phyloP scores from a whole-genome alignment of 75 land plant species.

The Cupressus sempervirens region DNA sequence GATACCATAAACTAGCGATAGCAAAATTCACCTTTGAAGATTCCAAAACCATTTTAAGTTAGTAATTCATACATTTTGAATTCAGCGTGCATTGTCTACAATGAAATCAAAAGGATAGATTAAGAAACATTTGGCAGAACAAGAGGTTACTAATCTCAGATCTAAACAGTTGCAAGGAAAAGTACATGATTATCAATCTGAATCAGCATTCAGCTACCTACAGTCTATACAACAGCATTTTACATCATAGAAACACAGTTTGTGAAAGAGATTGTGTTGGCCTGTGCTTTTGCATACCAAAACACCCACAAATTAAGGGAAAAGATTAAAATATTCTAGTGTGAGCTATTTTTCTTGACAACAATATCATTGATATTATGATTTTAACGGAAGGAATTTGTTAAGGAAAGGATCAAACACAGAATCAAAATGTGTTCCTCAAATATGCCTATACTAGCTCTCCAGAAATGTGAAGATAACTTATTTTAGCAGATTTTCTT shows the following conservation, averaged over 20 bases:
- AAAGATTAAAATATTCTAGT: neutral
- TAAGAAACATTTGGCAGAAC: neutral
- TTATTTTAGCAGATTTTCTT: neutral
- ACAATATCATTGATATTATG: neutral
- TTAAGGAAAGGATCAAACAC: neutral
- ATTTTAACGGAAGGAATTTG: neutral
- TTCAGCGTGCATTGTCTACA: neutral
- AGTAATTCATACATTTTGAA: neutral
- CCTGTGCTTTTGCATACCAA: neutral
- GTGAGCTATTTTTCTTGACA: neutral
- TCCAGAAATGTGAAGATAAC: neutral
- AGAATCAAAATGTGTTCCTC: neutral
- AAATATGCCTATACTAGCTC: neutral
- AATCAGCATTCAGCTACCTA: neutral
- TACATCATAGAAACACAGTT: slow-evolving; percentile 1
- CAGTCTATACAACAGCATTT: neutral
- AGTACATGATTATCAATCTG: neutral
- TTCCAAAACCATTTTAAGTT: neutral
- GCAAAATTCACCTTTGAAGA: neutral
- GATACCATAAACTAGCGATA: neutral
- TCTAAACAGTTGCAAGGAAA: neutral
- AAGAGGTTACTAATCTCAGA: neutral
- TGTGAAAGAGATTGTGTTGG: neutral
- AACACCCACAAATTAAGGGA: neutral
- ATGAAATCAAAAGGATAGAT: neutral